These are phyloP conservation scores for Clarireedia monteithiana DNA, from an alignment of 2,329 filamentous ascomycete species.

Conservation along the genomic window DNA sequence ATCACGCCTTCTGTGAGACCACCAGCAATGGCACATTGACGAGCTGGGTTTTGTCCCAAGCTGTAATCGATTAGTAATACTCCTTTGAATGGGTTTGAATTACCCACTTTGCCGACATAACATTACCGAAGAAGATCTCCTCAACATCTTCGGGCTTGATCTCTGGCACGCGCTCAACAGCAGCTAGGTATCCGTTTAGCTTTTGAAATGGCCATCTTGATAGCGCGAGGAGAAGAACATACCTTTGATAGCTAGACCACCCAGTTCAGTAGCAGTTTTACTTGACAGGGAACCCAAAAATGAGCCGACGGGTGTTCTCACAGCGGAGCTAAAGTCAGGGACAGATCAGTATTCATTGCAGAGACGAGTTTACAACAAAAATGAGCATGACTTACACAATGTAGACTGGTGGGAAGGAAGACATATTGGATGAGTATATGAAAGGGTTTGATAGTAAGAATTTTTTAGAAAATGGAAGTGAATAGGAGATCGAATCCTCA, in stretches of 20 bases:
- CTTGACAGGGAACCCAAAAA: conserved; percentile 92
- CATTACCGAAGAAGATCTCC: conserved; percentile 97
- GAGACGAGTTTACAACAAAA: neutral
- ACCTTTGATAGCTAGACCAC: conserved; percentile 90
- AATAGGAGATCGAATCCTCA: neutral
- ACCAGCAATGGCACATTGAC: conserved; percentile 85
- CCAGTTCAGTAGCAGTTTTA: conserved; percentile 78
- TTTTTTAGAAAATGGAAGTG: neutral
- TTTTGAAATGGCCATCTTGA: neutral
- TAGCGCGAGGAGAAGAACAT: conserved; percentile 15
- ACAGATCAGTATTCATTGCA: neutral
- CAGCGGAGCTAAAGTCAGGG: conserved; percentile 47
- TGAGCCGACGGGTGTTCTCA: conserved; percentile 83
- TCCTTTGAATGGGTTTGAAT: conserved; percentile 10
- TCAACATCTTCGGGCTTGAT: conserved; percentile 87
- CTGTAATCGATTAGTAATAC: conserved; percentile 37
- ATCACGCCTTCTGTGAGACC: conserved; percentile 74
- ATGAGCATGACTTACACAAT: conserved; percentile 51
- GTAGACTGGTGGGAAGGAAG: conserved; percentile 80
- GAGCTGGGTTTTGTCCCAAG: conserved; percentile 90
- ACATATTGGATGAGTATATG: conserved; percentile 47
- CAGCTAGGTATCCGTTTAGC: conserved; percentile 38
- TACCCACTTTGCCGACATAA: conserved; percentile 84
- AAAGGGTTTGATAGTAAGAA: neutral
- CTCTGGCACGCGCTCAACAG: conserved; percentile 75